A percentile compares a stretch with the other conserved stretches of the same genome.
These are phyloP conservation scores for Fragosphaeria purpurea DNA, from an alignment of 2,329 filamentous ascomycete species.

Conservation along the genomic window DNA sequence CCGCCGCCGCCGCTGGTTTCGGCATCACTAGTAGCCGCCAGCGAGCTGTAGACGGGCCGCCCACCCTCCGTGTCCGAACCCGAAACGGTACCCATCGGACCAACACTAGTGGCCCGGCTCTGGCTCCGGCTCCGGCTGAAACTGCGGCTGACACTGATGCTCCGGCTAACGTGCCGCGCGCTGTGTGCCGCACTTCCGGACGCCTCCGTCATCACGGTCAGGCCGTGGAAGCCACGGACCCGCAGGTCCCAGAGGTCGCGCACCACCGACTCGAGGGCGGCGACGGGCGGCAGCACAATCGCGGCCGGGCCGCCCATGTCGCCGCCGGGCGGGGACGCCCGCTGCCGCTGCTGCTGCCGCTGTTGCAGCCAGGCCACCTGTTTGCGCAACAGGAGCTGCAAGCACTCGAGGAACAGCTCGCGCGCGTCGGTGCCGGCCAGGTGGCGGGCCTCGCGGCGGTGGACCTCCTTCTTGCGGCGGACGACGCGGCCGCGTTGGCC, in stretches of 20 bases:
- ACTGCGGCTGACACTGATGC: conserved; percentile 12
- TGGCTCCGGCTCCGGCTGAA: conserved; percentile 9
- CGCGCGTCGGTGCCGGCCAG: conserved; percentile 58
- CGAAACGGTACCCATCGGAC: neutral
- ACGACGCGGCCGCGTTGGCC: conserved; percentile 46
- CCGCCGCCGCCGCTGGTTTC: conserved; percentile 10
- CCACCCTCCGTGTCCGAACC: conserved; percentile 5
- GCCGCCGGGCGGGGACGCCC: neutral
- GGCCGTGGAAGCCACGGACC: conserved; percentile 42
- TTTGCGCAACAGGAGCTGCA: conserved; percentile 76
- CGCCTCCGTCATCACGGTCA: conserved; percentile 31
- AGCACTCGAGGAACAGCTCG: conserved; percentile 70
- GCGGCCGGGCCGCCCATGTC: neutral
- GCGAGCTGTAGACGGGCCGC: conserved; percentile 12
- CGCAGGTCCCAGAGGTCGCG: conserved; percentile 79
- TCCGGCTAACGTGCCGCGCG: neutral
- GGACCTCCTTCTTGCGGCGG: conserved; percentile 48
- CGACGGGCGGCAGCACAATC: conserved; percentile 25
- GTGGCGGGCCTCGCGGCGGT: conserved; percentile 43
- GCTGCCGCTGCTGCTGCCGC: conserved; percentile 45
- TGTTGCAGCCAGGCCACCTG: conserved; percentile 67
- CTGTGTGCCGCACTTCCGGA: conserved; percentile 9
- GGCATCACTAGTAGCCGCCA: conserved; percentile 5
- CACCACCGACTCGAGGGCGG: conserved; percentile 68
- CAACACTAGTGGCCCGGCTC: neutral